phyloP scores from a whole-genome alignment of 1,284 basidiomycete species.

The Rugosomyces carneus region DNA sequence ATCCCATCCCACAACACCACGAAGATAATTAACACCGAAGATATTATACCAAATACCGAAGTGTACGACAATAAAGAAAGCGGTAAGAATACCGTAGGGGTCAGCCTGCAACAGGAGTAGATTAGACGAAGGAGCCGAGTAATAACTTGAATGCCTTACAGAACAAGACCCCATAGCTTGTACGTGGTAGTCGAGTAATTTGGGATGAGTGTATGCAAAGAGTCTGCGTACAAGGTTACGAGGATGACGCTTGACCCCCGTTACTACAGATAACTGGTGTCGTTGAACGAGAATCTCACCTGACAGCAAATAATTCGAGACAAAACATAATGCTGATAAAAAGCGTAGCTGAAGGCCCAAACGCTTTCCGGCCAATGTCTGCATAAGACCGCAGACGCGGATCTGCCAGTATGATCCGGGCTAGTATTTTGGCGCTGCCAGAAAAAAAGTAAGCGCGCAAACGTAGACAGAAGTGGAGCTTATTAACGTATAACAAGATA shows the following conservation, averaged over 20 bases:
- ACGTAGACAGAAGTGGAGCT: constrained; percentile 24
- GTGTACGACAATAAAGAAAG: constrained; percentile 81
- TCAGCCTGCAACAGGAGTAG: constrained; percentile 40
- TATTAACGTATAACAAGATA: constrained; percentile 90
- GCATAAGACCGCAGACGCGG: constrained; percentile 67
- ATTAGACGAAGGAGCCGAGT: neutral
- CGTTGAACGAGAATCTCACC: constrained; percentile 34
- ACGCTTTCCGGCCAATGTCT: constrained; percentile 85
- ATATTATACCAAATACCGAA: constrained; percentile 79
- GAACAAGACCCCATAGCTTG: constrained; percentile 66
- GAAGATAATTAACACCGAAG: constrained; percentile 69
- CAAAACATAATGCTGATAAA: constrained; percentile 77
- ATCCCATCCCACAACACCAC: constrained; percentile 86
- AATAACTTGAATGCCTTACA: constrained; percentile 42
- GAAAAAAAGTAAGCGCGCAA: neutral
- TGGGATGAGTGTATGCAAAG: constrained; percentile 69
- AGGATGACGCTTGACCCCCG: constrained; percentile 59
- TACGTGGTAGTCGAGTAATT: constrained; percentile 62
- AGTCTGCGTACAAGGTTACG: constrained; percentile 84
- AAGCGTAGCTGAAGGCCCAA: constrained; percentile 65
- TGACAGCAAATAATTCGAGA: constrained; percentile 77
- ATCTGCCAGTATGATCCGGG: constrained; percentile 36
- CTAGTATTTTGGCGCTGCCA: constrained; percentile 22
- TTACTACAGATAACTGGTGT: neutral
- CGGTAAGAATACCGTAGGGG: constrained; percentile 82